Evolutionary conservation across 495 filamentous ascomycete species (phyloP).

Genomic region (Extremus antarcticus): DNA sequence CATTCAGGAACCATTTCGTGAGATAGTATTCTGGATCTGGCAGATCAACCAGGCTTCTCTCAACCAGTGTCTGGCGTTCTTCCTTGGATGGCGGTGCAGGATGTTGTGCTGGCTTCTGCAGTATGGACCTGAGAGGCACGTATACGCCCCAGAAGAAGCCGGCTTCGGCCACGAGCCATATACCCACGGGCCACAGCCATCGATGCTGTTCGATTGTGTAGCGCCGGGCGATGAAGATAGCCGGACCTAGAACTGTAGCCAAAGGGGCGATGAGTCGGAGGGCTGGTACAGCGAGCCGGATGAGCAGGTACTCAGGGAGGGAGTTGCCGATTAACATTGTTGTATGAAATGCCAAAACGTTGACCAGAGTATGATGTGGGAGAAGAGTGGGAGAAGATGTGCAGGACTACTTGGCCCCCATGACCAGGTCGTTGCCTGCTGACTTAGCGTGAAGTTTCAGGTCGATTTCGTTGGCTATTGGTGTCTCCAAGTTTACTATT

Average conservation of each 20-base stretch:
- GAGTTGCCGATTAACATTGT: conserved; percentile 4
- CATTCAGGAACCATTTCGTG: conserved; percentile 49
- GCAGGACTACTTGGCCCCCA: too few relatives aligned
- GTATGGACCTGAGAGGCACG: conserved; percentile 38
- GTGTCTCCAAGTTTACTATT: too few relatives aligned
- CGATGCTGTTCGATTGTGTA: background rate
- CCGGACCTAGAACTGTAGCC: background rate
- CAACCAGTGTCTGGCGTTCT: conserved; percentile 39
- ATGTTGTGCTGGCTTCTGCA: conserved; percentile 41
- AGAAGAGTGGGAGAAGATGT: too few relatives aligned
- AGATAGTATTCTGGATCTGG: conserved; percentile 46
- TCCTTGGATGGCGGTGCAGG: conserved; percentile 35
- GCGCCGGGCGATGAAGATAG: background rate
- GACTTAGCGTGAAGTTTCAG: background rate
- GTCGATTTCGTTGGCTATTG: too few relatives aligned
- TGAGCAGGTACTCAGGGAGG: conserved; percentile 4
- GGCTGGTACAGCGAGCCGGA: background rate
- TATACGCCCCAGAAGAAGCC: conserved; percentile 45
- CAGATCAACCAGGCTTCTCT: conserved; percentile 42
- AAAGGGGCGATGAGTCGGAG: conserved; percentile 4
- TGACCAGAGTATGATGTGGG: too few relatives aligned
- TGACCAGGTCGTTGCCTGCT: background rate
- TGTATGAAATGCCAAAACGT: too few relatives aligned
- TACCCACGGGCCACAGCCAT: conserved; percentile 14
- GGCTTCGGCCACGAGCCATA: conserved; percentile 36